Evolutionary conservation across 495 filamentous ascomycete species (phyloP).

Genomic region (Eremomyces bilateralis): DNA sequence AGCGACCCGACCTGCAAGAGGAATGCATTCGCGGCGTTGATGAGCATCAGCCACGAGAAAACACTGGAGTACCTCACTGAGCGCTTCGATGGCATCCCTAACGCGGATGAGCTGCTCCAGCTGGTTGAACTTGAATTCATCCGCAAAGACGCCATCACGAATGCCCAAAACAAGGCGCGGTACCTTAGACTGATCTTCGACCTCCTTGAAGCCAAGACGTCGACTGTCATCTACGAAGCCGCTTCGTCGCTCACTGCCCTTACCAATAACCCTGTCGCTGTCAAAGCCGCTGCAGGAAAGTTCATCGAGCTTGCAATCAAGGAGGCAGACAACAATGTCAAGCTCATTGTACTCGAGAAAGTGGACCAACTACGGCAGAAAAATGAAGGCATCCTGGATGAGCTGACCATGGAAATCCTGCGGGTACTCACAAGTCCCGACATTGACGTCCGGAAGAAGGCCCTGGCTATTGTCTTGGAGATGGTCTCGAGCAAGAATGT

Average conservation of each 20-base stretch:
- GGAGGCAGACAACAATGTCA: conserved; percentile 97
- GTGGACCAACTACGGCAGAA: conserved; percentile 79
- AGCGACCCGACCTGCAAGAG: conserved; percentile 93
- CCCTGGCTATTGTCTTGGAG: conserved; percentile 74
- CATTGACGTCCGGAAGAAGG: conserved; percentile 87
- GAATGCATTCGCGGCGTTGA: conserved; percentile 86
- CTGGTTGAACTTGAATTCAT: conserved; percentile 92
- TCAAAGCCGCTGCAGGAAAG: conserved; percentile 89
- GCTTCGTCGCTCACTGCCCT: conserved; percentile 91
- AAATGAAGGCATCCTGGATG: conserved; percentile 85
- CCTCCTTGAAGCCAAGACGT: conserved; percentile 75
- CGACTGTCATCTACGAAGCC: conserved; percentile 93
- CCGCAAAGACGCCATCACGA: conserved; percentile 88
- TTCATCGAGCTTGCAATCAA: conserved; percentile 94
- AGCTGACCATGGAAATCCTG: conserved; percentile 93
- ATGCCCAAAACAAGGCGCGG: conserved; percentile 79
- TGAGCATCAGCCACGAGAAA: conserved; percentile 80
- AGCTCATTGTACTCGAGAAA: conserved; percentile 88
- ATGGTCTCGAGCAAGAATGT: conserved; percentile 99
- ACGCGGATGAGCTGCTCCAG: conserved; percentile 83
- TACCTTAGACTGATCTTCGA: conserved; percentile 95
- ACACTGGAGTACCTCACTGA: conserved; percentile 71
- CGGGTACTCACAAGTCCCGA: conserved; percentile 92
- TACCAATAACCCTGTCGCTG: conserved; percentile 89
- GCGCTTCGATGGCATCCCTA: conserved; percentile 87